Conservation (phyloP, 2,329 filamentous ascomycete genomes). For the Epichloe uncinata region DNA sequence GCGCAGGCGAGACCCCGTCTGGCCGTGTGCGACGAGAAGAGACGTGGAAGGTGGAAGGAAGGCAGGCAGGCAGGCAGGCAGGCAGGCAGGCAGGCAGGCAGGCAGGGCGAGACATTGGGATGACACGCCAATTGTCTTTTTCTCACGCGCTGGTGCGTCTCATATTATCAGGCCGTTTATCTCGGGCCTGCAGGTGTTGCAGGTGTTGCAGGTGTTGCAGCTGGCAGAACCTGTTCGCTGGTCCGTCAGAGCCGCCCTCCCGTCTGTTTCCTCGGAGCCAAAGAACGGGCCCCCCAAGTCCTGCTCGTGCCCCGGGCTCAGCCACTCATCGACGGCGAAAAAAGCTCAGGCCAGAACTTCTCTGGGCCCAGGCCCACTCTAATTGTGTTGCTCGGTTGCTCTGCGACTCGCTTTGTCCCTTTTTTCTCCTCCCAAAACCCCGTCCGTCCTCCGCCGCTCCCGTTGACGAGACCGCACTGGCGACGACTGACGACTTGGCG, state of each 20-base stretch:
- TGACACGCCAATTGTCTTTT: neutral
- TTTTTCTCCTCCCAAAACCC: neutral
- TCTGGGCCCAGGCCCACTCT: neutral
- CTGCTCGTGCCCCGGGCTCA: neutral
- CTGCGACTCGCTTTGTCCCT: neutral
- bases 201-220: neutral
- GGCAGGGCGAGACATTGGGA: neutral
- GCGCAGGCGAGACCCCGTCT: neutral
- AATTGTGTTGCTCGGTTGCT: neutral
- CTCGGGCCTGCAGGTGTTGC: too few species aligned
- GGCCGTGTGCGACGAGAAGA: neutral
- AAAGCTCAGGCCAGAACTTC: neutral
- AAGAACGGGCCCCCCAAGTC: neutral
- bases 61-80: too few species aligned
- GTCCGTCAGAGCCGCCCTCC: too few species aligned
- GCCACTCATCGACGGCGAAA: neutral
- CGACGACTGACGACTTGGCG: too few species aligned
- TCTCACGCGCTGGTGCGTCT: neutral
- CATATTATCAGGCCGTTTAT: neutral
- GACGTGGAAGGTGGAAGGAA: too few species aligned
- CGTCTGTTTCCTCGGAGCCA: too few species aligned
- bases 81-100: too few species aligned
- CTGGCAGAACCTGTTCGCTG: neutral
- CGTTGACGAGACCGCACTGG: neutral
- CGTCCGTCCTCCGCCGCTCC: neutral